A percentile compares a stretch with the other conserved stretches of the same genome.
phyloP scores from a whole-genome alignment of 768 basidiomycete species.

The Macrocybe gigantea region DNA sequence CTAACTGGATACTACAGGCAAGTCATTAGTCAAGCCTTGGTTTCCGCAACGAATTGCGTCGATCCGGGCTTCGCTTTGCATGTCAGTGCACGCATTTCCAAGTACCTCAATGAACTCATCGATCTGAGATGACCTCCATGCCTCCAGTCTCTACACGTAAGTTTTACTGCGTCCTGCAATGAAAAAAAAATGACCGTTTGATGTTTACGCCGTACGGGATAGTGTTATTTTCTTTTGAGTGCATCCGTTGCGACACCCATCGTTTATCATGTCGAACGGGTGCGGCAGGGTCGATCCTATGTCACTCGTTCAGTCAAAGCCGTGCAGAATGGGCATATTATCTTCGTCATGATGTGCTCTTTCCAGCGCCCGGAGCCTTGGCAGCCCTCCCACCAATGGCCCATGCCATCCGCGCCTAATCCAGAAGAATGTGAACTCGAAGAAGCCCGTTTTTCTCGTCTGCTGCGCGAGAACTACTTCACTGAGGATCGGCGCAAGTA shows the following conservation, averaged over 20 bases:
- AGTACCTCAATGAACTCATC: not conserved
- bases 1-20: constrained; percentile 31
- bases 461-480: constrained; percentile 27
- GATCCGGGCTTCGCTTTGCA: constrained; percentile 60
- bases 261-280: constrained; percentile 70
- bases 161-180: constrained; percentile 15
- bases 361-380: constrained; percentile 77
- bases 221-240: constrained; percentile 81
- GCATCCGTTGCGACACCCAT: constrained; percentile 71
- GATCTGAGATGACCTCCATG: constrained; percentile 1
- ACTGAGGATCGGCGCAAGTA: constrained; percentile 27
- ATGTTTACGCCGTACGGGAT: not conserved
- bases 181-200: not conserved
- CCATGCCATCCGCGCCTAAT: constrained; percentile 52
- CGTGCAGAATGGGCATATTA: constrained; percentile 40
- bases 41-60: constrained; percentile 75
- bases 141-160: constrained; percentile 63
- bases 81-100: constrained; percentile 38
- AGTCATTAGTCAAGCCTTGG: constrained; percentile 83
- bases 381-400: constrained; percentile 65
- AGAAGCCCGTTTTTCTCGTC: constrained; percentile 31
- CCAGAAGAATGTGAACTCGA: constrained; percentile 64
- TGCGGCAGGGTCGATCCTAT: constrained; percentile 74
- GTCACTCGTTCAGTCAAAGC: constrained; percentile 61
- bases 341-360: constrained; percentile 68